Conservation (phyloP, 768 basidiomycete genomes). For the Leccinum fibrillosum region DNA sequence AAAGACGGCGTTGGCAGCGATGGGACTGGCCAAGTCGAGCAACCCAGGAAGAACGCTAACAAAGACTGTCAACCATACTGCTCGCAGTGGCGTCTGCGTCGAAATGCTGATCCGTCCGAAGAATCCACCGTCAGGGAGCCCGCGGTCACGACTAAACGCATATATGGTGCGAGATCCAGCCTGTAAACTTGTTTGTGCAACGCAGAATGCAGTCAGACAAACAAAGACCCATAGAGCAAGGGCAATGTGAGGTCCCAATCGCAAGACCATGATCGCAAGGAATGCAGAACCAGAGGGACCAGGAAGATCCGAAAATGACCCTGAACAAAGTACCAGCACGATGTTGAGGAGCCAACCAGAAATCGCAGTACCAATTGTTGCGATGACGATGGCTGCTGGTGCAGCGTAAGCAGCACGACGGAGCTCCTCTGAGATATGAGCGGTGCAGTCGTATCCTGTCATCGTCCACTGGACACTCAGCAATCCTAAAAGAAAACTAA, state of each 20-base stretch:
- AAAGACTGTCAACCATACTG: slow-evolving; percentile 51
- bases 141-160: slow-evolving; percentile 54
- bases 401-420: slow-evolving; percentile 49
- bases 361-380: slow-evolving; percentile 45
- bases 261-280: slow-evolving; percentile 52
- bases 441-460: slow-evolving; percentile 32
- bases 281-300: slow-evolving; percentile 54
- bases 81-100: slow-evolving; percentile 54
- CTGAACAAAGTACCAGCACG: slow-evolving; percentile 56
- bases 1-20: slow-evolving; percentile 56
- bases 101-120: slow-evolving; percentile 45
- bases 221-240: slow-evolving; percentile 57
- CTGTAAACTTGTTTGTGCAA: slow-evolving; percentile 48
- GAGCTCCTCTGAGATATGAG: slow-evolving; percentile 42
- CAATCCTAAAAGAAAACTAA: slow-evolving; percentile 45
- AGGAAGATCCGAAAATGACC: slow-evolving; percentile 45
- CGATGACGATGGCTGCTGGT: slow-evolving; percentile 42
- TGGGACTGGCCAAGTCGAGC: slow-evolving; percentile 49
- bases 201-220: slow-evolving; percentile 62
- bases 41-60: slow-evolving; percentile 43
- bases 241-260: slow-evolving; percentile 49
- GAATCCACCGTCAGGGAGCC: slow-evolving; percentile 55
- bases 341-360: slow-evolving; percentile 68
- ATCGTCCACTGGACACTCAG: slow-evolving; percentile 49
- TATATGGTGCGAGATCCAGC: slow-evolving; percentile 57